Evolutionary conservation across 176 grass and related monocot genomes (phyloP).

Genomic region (Oryza punctata): DNA sequence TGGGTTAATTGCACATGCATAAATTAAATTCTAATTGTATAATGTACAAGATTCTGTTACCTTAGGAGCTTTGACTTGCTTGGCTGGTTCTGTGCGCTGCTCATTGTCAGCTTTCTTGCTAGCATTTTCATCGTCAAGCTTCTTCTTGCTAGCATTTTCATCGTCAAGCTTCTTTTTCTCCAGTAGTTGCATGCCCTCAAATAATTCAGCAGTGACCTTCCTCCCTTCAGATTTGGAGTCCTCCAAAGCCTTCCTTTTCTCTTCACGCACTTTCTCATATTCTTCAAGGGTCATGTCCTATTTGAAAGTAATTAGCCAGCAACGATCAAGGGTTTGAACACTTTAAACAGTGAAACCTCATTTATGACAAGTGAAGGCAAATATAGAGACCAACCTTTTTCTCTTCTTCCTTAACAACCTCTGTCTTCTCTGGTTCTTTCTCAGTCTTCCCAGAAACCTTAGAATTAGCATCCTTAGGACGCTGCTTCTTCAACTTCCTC

Average conservation of each 20-base stretch:
- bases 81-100: constrained; percentile 14
- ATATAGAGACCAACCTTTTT: not conserved
- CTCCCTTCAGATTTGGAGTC: constrained; percentile 9
- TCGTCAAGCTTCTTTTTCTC: constrained; percentile 51
- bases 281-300: constrained; percentile 60
- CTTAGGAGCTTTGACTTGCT: constrained; percentile 17
- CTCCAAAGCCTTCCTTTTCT: constrained; percentile 35
- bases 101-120: constrained; percentile 18
- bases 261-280: constrained; percentile 49
- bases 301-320: not conserved
- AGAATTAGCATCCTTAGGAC: not conserved
- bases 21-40: not conserved
- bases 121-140: constrained; percentile 32
- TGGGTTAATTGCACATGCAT: not conserved
- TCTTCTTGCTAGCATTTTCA: constrained; percentile 31
- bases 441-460: not conserved
- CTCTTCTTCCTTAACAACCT: constrained; percentile 2
- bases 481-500: constrained; percentile 39
- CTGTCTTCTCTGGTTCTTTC: not conserved
- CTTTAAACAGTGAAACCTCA: not conserved
- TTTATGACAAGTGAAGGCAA: not conserved
- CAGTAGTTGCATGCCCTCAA: constrained; percentile 27
- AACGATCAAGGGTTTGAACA: not conserved
- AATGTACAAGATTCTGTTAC: not conserved
- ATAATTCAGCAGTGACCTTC: constrained; percentile 26